Evolutionary conservation across 192 early-diverging fungal species (phyloP), one percentile per base, ranked within the genome.

Genomic region (Podila horticola): DNA sequence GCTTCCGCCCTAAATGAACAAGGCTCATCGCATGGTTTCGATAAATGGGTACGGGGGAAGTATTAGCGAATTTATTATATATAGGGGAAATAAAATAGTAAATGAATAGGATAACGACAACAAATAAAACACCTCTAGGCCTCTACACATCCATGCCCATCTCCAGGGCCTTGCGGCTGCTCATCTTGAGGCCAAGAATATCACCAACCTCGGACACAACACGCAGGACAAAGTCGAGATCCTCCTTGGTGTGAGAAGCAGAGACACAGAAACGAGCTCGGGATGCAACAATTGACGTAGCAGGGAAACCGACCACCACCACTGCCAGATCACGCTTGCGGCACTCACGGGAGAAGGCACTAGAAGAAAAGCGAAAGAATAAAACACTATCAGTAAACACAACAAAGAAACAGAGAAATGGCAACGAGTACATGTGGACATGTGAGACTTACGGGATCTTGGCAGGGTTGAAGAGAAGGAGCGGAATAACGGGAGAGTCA

Each of bases 241-340:
- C 97, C 71, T 95, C 95, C 75, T 93, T 92, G 2, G 95, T 95
- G 69, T 99, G 97, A n/a, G 97, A 90, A 1, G 97, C 94, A 62
- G 91, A 93, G 62, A 99, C 86, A 84, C 97, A 99, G 90, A 99
- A 97, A 58, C 97, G 87, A 41, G 97, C 97, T 58, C 97, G 90
- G 5, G 92, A 92, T 1, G 94, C 94, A 72, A 99, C 95, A 67
- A 98, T 97, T n/a, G 98, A 96, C 6, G 98, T 99, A 13, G 97
- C 98, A 4, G 97, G 98, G 83, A 97, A 97, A 50, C 95, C 96
- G 5, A 99, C 98, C 1, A 99, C 98, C 24, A 97, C 96, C 17
- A 98, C 95, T 24, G 96, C 96, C 66, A 99, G 93, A 64, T 94
- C 94, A 57, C 97, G 90, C 71, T 92, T 88, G 45, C 98, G 89